Evolutionary conservation across 257 asterid genomes (phyloP).

Genomic region (Solanum chmielewskii): DNA sequence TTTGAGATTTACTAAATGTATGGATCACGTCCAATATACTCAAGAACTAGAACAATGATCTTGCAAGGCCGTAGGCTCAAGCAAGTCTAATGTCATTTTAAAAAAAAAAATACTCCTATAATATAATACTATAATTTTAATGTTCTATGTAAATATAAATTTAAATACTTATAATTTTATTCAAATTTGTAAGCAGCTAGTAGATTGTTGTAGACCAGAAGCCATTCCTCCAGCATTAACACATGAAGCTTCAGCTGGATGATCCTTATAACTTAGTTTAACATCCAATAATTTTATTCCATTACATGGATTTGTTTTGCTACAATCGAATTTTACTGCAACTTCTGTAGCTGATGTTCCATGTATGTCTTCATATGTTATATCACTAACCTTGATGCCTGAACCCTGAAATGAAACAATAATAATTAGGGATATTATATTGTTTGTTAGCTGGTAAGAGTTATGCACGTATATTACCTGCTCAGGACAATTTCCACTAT

Average conservation of each 20-base stretch:
- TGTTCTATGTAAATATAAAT: not conserved
- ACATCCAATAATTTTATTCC: constrained; percentile 30
- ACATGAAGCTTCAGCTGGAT: constrained; percentile 25
- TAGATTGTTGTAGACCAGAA: constrained; percentile 24
- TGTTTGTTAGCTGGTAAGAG: not conserved
- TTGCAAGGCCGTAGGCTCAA: not conserved
- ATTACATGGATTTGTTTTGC: constrained; percentile 39
- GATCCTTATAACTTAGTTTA: constrained; percentile 17
- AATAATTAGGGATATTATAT: not conserved
- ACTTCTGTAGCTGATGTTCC: constrained; percentile 61
- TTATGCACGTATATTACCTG: constrained; percentile 18
- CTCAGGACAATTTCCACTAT: constrained; percentile 27
- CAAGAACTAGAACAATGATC: not conserved
- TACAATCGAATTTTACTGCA: constrained; percentile 55
- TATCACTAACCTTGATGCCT: constrained; percentile 43
- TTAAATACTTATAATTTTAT: not conserved
- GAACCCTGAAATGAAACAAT: constrained; percentile 19
- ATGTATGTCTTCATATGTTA: constrained; percentile 29
- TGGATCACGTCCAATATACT: not conserved
- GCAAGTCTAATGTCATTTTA: not conserved
- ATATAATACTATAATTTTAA: not conserved
- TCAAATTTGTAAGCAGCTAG: constrained; percentile 28
- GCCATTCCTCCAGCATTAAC: constrained; percentile 37
- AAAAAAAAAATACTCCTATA: not conserved
- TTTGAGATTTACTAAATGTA: not conserved